Conservation (phyloP, 2,329 filamentous ascomycete species). For the Verruconis gallopava region DNA sequence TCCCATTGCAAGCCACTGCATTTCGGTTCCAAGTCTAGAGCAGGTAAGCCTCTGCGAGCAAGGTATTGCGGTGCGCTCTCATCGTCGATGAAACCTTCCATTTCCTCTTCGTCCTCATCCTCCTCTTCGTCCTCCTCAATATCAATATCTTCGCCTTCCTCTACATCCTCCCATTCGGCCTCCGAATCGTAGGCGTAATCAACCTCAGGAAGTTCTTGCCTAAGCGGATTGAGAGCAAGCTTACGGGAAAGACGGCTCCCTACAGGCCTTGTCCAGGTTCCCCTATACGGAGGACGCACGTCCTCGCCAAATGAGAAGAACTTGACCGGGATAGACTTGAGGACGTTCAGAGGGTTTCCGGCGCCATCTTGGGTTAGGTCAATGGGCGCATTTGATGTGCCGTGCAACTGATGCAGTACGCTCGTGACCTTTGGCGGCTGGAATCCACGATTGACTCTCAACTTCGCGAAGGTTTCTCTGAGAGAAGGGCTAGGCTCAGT, state of each 20-base stretch:
- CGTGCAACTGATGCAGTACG: conserved; percentile 32
- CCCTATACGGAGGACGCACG: conserved; percentile 54
- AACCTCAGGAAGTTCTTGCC: conserved; percentile 45
- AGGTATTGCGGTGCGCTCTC: conserved; percentile 49
- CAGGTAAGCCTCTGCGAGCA: conserved; percentile 41
- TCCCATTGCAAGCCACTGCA: conserved; percentile 81
- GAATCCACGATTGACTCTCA: conserved; percentile 2
- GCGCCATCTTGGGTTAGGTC: conserved; percentile 28
- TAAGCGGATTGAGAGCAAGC: conserved; percentile 40
- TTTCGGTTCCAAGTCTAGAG: conserved; percentile 59
- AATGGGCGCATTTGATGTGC: conserved; percentile 28
- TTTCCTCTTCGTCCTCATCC: conserved; percentile 63
- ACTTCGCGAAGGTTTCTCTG: neutral
- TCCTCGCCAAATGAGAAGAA: conserved; percentile 48
- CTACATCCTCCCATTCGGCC: conserved; percentile 67
- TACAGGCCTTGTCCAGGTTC: conserved; percentile 54
- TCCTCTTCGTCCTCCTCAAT: conserved; percentile 53
- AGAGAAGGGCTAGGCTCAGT: neutral
- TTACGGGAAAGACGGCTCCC: conserved; percentile 30
- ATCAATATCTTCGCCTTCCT: conserved; percentile 55
- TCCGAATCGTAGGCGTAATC: conserved; percentile 81
- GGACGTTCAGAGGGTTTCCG: conserved; percentile 26
- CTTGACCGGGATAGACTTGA: conserved; percentile 50
- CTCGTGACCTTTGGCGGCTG: conserved; percentile 16
- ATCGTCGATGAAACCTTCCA: conserved; percentile 84